Percentiles rank a stretch among this genome's conserved stretches.
phyloP scores from a whole-genome alignment of 805 yeast species.

The Clavispora fructus region DNA sequence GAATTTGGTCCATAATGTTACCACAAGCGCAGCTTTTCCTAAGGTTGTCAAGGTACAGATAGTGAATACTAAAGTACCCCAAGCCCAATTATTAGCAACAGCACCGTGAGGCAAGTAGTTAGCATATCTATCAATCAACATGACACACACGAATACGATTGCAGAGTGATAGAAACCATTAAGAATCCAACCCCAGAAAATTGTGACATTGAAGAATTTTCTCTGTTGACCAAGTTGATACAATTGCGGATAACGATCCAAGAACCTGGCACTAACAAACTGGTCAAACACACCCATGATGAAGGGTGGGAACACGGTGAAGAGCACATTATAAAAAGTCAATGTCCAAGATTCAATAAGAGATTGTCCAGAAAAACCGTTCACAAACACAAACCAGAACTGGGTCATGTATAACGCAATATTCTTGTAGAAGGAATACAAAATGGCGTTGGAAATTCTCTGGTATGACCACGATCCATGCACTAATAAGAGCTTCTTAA shows the following conservation, averaged over 20 bases:
- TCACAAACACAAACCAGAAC: constrained; percentile 93
- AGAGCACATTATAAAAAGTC: constrained; percentile 90
- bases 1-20: constrained; percentile 92
- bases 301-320: constrained; percentile 93
- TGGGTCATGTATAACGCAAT: constrained; percentile 96
- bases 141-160: constrained; percentile 68
- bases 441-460: constrained; percentile 84
- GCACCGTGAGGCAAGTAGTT: constrained; percentile 62
- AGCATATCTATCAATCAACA: constrained; percentile 64
- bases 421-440: constrained; percentile 93
- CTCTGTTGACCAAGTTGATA: constrained; percentile 88
- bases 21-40: constrained; percentile 91
- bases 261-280: constrained; percentile 82
- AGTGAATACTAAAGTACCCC: constrained; percentile 90
- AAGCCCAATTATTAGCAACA: constrained; percentile 83
- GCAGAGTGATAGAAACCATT: constrained; percentile 96
- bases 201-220: constrained; percentile 80
- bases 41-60: constrained; percentile 82
- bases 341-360: constrained; percentile 97
- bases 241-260: constrained; percentile 88
- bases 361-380: constrained; percentile 92
- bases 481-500: constrained; percentile 77
- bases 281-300: constrained; percentile 96
- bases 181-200: constrained; percentile 96
- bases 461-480: constrained; percentile 99